Base-by-base conservation (phyloP, 148 eudicot species). In the Suaeda aralocaspica region DNA sequence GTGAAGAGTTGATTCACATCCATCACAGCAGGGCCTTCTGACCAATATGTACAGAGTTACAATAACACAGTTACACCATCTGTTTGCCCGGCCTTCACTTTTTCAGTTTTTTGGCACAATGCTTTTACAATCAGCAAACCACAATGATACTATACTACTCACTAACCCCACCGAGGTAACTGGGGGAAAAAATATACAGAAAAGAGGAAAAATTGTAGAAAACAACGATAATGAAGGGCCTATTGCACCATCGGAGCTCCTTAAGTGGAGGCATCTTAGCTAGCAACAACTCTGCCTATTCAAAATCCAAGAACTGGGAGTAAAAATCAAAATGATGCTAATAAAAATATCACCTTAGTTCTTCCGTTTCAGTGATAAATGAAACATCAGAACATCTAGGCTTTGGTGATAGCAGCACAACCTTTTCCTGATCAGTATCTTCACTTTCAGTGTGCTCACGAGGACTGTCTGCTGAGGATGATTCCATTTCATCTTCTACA, bases 361-460 rank as follows among this genome's bases (percentile, higher is more conserved):
- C 78, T 21, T 79, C 81, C 24, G 68, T 72, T 83, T 84, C 96
- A 78, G 75, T 90, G 60, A 90, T 73, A 56, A 87, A 90, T 22
- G 92, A 60, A 50, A 90, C 79, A 52, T 90, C 90, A 10, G 77
- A 69, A 63, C 63, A 67, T 66, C 76, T 74, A 18, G 81, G 48
- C 50, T 50, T 63, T 12, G 86, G 63, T 46, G 84, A 78, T 55
- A 81, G 72, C 34, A 79, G 64, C 61, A 83, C 67, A 68, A 62
- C 77, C 75, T 82, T 87, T 66, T 85, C 87, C 74, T 79, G 82
- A 26, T 81, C 83, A 29, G 75, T 80, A 74, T 86, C 89, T 59
- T 85, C 92, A 39, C 76, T 78, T 48, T 79, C 94, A 19, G 77
- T 25, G 19, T 62, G 66, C 56, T 79, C 90, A 18, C 48, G 82